Evolutionary conservation across 163 green algal genomes (phyloP).

Genomic region (Chlamydomonas reinhardtii): DNA sequence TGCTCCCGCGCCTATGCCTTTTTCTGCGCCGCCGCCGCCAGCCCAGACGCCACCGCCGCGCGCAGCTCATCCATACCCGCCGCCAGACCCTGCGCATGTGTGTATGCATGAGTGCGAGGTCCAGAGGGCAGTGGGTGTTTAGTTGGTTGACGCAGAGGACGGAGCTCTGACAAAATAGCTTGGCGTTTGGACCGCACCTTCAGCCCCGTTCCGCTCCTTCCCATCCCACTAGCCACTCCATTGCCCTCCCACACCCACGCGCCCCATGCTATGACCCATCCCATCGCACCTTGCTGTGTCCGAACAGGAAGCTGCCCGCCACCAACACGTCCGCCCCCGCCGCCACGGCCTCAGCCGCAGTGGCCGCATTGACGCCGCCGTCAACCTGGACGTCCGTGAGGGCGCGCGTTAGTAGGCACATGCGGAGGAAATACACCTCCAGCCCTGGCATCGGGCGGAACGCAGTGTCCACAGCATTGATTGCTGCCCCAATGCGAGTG

Average conservation of each 20-base stretch:
- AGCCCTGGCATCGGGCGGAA: too few species aligned
- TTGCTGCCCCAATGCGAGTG: too few species aligned
- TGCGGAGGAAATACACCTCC: too few species aligned
- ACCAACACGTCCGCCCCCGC: slow-evolving; percentile 89
- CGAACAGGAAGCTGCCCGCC: slow-evolving; percentile 85
- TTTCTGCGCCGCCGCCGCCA: background rate
- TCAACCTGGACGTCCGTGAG: slow-evolving; percentile 88
- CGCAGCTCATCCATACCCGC: slow-evolving; percentile 12
- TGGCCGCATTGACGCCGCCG: slow-evolving; percentile 79
- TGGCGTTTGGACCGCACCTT: too few species aligned
- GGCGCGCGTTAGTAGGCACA: too few species aligned
- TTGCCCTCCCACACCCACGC: background rate
- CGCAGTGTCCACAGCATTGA: too few species aligned
- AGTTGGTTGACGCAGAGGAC: too few species aligned
- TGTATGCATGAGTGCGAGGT: too few species aligned
- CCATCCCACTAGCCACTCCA: too few species aligned
- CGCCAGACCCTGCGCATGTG: slow-evolving; percentile 6
- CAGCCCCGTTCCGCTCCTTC: too few species aligned
- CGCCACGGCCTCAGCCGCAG: slow-evolving; percentile 67
- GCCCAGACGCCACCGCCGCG: background rate
- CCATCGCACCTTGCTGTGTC: slow-evolving; percentile 17
- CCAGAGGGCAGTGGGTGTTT: too few species aligned
- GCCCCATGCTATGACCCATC: background rate
- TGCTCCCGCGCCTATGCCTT: background rate
- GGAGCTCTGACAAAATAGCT: too few species aligned